Base-by-base conservation (phyloP, 2,329 filamentous ascomycete species). In the Trichothecium sympodiale region DNA sequence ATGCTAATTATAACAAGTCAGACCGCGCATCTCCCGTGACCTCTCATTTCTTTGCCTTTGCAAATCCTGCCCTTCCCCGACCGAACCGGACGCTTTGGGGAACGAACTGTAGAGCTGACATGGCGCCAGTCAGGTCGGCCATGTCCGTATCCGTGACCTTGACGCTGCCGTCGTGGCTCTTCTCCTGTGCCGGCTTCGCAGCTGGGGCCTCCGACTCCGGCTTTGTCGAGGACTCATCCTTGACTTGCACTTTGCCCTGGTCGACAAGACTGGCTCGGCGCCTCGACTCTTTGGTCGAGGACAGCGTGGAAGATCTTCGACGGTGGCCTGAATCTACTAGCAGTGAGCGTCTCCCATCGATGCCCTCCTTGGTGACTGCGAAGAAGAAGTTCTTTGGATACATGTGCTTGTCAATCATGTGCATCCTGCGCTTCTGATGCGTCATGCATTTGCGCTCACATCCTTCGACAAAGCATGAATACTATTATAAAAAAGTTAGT, bases 321-420 rank as follows among this genome's bases (percentile, higher is more conserved):
- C 64, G 57, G 44, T 68, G 64, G 5, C 62, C 59, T 9, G 60
- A 56, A n/a, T 79, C 71, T 33, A 75, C 65, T 10, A 96, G 65
- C 59, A 98, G 76, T 14, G 86, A 94, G 30, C 69, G 77, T 35
- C 84, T 75, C 33, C 80, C 80, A 50, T 95, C 89, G 41, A 95
- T 83, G n/a, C 91, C 91, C 42, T 85, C 77, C 45, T 87, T 84
- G 3, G 93, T 81, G 35, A 96, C 74, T 34, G 77, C 76, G 49
- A 93, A 94, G 57, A 93, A 89, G 60, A 87, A 94, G 49, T 84
- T 83, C 53, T 75, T 77, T 9, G 88, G 89, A 52, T 91, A 98
- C 61, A 80, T 72, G 58, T 98, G 91, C 61, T 94, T 95, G 64
- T 94, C 88, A 46, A 94, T 85, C 45, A 94, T 68, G 64, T 98